phyloP scores from a whole-genome alignment of 2,329 filamentous ascomycete genomes.

The Microdochium bolleyi region DNA sequence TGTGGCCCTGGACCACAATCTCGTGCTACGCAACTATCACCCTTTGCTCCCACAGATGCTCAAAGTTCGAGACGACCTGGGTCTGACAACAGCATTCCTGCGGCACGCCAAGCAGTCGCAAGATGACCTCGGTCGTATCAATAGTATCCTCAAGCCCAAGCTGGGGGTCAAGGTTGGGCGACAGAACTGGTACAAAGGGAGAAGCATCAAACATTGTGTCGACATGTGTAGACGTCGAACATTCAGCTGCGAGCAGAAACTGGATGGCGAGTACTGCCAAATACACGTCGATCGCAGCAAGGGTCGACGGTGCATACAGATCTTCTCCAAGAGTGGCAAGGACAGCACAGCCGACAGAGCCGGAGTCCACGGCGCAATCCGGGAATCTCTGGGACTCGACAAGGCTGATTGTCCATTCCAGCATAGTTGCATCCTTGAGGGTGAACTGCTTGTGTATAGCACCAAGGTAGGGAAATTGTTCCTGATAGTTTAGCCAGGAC shows the following conservation, averaged over 20 bases:
- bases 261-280: conserved; percentile 88
- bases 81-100: conserved; percentile 48
- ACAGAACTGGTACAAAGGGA: conserved; percentile 55
- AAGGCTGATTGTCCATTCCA: conserved; percentile 48
- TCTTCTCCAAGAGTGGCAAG: conserved; percentile 90
- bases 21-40: conserved; percentile 56
- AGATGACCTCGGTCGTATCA: conserved; percentile 14
- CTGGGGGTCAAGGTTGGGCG: conserved; percentile 58
- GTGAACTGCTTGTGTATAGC: conserved; percentile 74
- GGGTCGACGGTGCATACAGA: conserved; percentile 51
- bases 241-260: conserved; percentile 73
- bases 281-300: conserved; percentile 68
- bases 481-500: neutral
- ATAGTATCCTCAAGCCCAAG: conserved; percentile 35
- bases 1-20: conserved; percentile 48
- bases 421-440: conserved; percentile 68
- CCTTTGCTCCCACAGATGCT: conserved; percentile 62
- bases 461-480: conserved; percentile 36
- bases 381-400: conserved; percentile 56
- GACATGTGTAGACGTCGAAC: conserved; percentile 50
- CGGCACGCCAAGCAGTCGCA: conserved; percentile 20
- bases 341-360: conserved; percentile 70
- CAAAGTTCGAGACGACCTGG: conserved; percentile 61
- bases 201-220: conserved; percentile 68
- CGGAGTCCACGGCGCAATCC: conserved; percentile 54